These are phyloP conservation scores for Trametes coccinea DNA, from an alignment of 768 basidiomycete species.

Conservation along the genomic window DNA sequence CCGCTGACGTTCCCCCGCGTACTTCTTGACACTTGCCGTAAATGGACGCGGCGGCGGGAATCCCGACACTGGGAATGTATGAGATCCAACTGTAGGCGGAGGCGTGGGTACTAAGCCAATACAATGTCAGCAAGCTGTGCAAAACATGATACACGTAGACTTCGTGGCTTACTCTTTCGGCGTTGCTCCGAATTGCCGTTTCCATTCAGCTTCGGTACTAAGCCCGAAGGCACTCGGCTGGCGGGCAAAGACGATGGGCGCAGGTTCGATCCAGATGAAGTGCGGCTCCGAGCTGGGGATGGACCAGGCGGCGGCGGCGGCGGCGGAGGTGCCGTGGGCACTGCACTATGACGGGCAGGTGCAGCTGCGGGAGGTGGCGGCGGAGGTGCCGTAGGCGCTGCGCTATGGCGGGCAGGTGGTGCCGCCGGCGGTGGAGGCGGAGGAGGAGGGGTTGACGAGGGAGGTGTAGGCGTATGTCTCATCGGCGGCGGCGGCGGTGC, in stretches of 20 bases:
- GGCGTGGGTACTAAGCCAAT: constrained; percentile 49
- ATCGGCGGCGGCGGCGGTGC: constrained; percentile 27
- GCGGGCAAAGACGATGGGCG: constrained; percentile 20
- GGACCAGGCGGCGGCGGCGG: constrained; percentile 25
- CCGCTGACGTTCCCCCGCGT: constrained; percentile 61
- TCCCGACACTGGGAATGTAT: constrained; percentile 73
- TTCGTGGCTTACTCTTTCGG: constrained; percentile 30
- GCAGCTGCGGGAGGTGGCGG: constrained; percentile 26
- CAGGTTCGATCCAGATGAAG: constrained; percentile 10
- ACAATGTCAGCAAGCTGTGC: constrained; percentile 17
- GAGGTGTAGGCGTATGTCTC: constrained; percentile 16
- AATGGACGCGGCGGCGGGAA: constrained; percentile 81
- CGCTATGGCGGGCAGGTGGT: constrained; percentile 33
- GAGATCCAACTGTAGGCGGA: constrained; percentile 63
- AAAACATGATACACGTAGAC: neutral
- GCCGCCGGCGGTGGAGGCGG: constrained; percentile 35
- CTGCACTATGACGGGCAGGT: constrained; percentile 6
- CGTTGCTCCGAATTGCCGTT: constrained; percentile 22
- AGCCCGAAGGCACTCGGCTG: constrained; percentile 21
- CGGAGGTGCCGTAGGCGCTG: constrained; percentile 20
- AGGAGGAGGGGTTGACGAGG: constrained; percentile 13
- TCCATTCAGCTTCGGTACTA: constrained; percentile 18
- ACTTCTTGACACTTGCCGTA: constrained; percentile 47
- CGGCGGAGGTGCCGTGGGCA: constrained; percentile 18
- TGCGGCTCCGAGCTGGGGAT: constrained; percentile 23